Percentiles rank a stretch among this genome's conserved stretches.
phyloP scores from a whole-genome alignment of 768 basidiomycete genomes.

The Xerocomus spinulosus region DNA sequence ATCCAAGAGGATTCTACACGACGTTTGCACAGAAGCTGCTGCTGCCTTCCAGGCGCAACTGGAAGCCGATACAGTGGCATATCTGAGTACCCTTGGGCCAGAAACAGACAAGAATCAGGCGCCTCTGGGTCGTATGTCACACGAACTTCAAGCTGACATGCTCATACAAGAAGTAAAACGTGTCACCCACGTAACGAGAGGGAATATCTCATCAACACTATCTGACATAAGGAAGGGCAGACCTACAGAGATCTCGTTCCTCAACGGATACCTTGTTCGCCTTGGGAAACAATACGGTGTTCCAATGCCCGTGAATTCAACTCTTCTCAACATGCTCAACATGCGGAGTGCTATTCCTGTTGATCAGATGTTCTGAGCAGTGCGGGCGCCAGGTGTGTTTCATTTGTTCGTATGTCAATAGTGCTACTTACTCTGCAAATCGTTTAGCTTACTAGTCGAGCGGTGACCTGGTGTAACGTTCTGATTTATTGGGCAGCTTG shows the following conservation, averaged over 20 bases:
- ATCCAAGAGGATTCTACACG: conserved; percentile 41
- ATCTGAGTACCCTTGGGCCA: conserved; percentile 23
- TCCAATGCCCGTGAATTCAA: conserved; percentile 51
- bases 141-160: conserved; percentile 37
- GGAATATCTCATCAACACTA: conserved; percentile 80
- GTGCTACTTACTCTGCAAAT: neutral
- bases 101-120: conserved; percentile 22
- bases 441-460: neutral
- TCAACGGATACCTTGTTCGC: conserved; percentile 76
- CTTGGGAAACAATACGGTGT: conserved; percentile 58
- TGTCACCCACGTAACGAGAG: conserved; percentile 52
- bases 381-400: conserved; percentile 8
- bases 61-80: conserved; percentile 34
- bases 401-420: neutral
- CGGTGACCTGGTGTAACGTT: too few relatives aligned
- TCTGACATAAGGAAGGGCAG: conserved; percentile 59
- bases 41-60: conserved; percentile 52
- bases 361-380: conserved; percentile 37
- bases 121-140: conserved; percentile 40
- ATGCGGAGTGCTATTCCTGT: conserved; percentile 54
- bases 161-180: conserved; percentile 56
- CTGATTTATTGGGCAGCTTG: too few relatives aligned
- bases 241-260: conserved; percentile 71
- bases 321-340: conserved; percentile 55
- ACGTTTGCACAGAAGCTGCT: conserved; percentile 71